Conservation (phyloP, 1,139 yeast genomes). For the Nakaseomyces nivariensis region DNA sequence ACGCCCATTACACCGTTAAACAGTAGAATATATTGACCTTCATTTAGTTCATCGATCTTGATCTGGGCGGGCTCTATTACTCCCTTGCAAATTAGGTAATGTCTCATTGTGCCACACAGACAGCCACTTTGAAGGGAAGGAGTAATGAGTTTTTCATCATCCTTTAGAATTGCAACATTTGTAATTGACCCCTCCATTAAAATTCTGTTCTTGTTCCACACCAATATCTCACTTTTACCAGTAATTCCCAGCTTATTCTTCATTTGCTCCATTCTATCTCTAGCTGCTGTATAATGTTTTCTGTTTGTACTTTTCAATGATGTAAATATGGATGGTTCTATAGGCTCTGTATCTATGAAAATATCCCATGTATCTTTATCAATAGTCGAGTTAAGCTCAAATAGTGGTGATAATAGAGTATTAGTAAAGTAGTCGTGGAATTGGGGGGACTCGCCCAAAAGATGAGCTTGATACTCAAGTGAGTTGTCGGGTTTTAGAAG, state of each 20-base stretch:
- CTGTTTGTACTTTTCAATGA: slow-evolving; percentile 82
- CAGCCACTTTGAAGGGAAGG: slow-evolving; percentile 74
- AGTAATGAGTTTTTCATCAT: slow-evolving; percentile 52
- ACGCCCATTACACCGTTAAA: slow-evolving; percentile 84
- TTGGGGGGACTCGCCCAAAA: background rate
- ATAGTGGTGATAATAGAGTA: background rate
- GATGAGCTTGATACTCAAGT: slow-evolving; percentile 40
- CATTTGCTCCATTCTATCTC: slow-evolving; percentile 39
- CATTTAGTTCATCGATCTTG: slow-evolving; percentile 35
- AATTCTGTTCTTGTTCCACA: slow-evolving; percentile 50
- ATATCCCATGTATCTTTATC: slow-evolving; percentile 40
- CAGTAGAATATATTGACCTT: slow-evolving; percentile 59
- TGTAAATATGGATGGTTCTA: slow-evolving; percentile 62
- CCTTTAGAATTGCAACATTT: slow-evolving; percentile 54
- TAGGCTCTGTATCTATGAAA: slow-evolving; percentile 46
- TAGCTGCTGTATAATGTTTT: slow-evolving; percentile 50
- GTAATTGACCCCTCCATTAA: slow-evolving; percentile 82
- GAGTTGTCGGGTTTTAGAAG: slow-evolving; percentile 21
- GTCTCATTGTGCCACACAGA: slow-evolving; percentile 75
- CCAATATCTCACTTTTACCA: slow-evolving; percentile 53
- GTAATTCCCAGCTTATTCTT: slow-evolving; percentile 25
- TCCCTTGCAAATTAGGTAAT: slow-evolving; percentile 47
- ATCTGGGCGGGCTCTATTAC: slow-evolving; percentile 49
- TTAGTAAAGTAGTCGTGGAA: background rate
- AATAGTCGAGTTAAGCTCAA: background rate